These are phyloP conservation scores for Durotheca rogersii DNA, from an alignment of 495 filamentous ascomycete genomes.

Conservation along the genomic window DNA sequence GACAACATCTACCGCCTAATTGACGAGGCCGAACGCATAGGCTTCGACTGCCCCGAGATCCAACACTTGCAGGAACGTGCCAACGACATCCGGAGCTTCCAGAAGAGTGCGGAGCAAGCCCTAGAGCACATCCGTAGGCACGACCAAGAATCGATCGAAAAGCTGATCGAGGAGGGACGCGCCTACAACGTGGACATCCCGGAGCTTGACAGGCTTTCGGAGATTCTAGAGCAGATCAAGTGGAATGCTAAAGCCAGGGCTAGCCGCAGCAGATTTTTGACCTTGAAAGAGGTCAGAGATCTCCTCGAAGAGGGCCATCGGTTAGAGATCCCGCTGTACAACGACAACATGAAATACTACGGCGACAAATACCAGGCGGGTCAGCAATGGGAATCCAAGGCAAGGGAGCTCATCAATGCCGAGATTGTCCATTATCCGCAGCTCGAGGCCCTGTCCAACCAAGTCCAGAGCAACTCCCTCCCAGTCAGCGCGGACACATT, in stretches of 20 bases:
- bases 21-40: conserved; percentile 78
- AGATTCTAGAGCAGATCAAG: conserved; percentile 77
- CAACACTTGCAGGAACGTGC: conserved; percentile 81
- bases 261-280: conserved; percentile 60
- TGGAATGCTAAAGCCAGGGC: conserved; percentile 81
- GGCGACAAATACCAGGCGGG: conserved; percentile 73
- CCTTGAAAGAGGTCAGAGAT: conserved; percentile 73
- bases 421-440: conserved; percentile 92
- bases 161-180: conserved; percentile 82
- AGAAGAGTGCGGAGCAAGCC: conserved; percentile 68
- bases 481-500: conserved; percentile 83
- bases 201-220: conserved; percentile 82
- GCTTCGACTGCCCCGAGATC: conserved; percentile 95
- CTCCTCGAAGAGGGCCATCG: conserved; percentile 74
- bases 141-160: conserved; percentile 73
- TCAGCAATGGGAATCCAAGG: conserved; percentile 89
- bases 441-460: conserved; percentile 81
- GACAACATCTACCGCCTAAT: conserved; percentile 86
- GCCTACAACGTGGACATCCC: conserved; percentile 93
- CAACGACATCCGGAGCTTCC: conserved; percentile 84
- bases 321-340: conserved; percentile 71
- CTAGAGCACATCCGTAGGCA: conserved; percentile 59
- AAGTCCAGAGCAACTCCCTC: conserved; percentile 68
- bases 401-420: conserved; percentile 86
- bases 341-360: conserved; percentile 74